Percentiles rank a stretch among this genome's conserved stretches.
Conservation (phyloP, 1,284 basidiomycete species). For the Moesziomyces aphidis region DNA sequence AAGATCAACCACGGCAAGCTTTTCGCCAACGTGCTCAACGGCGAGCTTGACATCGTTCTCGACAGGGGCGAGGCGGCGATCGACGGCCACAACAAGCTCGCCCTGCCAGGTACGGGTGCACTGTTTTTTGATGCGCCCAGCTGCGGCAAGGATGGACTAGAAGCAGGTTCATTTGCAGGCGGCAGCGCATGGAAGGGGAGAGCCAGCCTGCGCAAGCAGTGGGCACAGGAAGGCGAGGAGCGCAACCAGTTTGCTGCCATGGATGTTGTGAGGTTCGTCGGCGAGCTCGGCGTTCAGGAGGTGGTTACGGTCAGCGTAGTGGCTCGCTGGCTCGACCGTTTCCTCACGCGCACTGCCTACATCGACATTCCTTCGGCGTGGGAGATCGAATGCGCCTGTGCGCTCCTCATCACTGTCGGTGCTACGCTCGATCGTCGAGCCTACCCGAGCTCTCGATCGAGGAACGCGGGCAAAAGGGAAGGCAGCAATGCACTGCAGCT, state of each 20-base stretch:
- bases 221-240: conserved; percentile 17
- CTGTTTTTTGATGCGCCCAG: not conserved
- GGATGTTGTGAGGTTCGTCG: conserved; percentile 30
- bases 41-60: conserved; percentile 25
- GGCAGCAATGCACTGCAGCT: not conserved
- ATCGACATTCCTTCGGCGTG: conserved; percentile 53
- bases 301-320: conserved; percentile 10
- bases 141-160: not conserved
- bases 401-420: conserved; percentile 51
- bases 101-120: conserved; percentile 8
- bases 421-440: conserved; percentile 28
- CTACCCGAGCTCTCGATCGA: not conserved
- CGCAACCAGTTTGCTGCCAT: conserved; percentile 22
- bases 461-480: not conserved
- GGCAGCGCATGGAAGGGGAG: conserved; percentile 8
- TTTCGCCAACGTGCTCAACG: conserved; percentile 28
- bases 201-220: conserved; percentile 6
- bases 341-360: conserved; percentile 51
- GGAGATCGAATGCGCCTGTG: conserved; percentile 59
- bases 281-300: conserved; percentile 39
- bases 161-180: not conserved
- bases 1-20: conserved; percentile 19
- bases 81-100: conserved; percentile 17
- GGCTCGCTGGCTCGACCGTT: conserved; percentile 50
- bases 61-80: conserved; percentile 12